phyloP scores from a whole-genome alignment of 805 yeast species.

The Schwanniomyces pseudopolymorphus region DNA sequence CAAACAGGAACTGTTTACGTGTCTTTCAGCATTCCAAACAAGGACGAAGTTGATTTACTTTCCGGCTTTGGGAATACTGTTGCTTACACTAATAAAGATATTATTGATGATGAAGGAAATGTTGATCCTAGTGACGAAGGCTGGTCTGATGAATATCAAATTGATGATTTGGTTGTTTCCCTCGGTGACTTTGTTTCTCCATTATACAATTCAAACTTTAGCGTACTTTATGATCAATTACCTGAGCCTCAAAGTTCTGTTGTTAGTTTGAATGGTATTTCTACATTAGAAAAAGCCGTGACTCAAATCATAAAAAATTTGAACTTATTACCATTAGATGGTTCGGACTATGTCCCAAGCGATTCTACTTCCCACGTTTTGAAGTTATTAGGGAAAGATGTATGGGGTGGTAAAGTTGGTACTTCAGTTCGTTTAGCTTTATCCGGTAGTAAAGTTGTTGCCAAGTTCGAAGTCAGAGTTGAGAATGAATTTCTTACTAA shows the following conservation, averaged over 20 bases:
- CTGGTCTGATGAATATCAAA: slow-evolving; percentile 88
- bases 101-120: slow-evolving; percentile 68
- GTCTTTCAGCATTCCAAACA: slow-evolving; percentile 62
- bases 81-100: slow-evolving; percentile 74
- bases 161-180: slow-evolving; percentile 70
- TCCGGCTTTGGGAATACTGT: slow-evolving; percentile 63
- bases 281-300: slow-evolving; percentile 42
- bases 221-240: slow-evolving; percentile 71
- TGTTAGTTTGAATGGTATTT: slow-evolving; percentile 55
- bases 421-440: slow-evolving; percentile 48
- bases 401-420: slow-evolving; percentile 58
- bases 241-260: slow-evolving; percentile 61
- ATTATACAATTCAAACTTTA: slow-evolving; percentile 74
- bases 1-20: slow-evolving; percentile 75
- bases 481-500: slow-evolving; percentile 51
- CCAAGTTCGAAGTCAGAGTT: slow-evolving; percentile 51
- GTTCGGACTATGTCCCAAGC: slow-evolving; percentile 61
- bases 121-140: slow-evolving; percentile 73
- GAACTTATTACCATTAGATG: slow-evolving; percentile 62
- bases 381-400: slow-evolving; percentile 80
- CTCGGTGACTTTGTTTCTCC: slow-evolving; percentile 86
- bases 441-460: slow-evolving; percentile 58
- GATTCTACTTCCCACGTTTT: slow-evolving; percentile 66
- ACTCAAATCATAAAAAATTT: slow-evolving; percentile 51
- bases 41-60: slow-evolving; percentile 40